These are phyloP conservation scores for Debaryomyces sp. DNA, from an alignment of 1,139 yeast species.

Conservation along the genomic window DNA sequence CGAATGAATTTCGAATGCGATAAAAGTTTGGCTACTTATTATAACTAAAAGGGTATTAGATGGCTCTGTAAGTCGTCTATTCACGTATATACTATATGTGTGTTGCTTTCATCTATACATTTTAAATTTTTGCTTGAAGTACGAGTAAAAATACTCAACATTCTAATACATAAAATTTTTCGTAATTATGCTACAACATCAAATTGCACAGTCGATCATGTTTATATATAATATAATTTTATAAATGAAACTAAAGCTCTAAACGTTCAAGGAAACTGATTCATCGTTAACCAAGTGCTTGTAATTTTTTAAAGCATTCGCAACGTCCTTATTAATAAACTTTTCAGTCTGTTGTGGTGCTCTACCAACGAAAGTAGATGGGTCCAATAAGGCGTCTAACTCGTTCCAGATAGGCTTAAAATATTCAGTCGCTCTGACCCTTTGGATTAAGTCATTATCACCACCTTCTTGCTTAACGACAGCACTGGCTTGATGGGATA, in stretches of 20 bases:
- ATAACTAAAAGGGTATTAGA: too few relatives aligned
- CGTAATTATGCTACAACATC: neutral
- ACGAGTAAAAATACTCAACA: neutral
- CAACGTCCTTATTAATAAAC: conserved; percentile 83
- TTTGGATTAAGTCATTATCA: conserved; percentile 92
- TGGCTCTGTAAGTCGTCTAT: too few relatives aligned
- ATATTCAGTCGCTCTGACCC: conserved; percentile 77
- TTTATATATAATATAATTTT: neutral
- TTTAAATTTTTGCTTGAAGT: neutral
- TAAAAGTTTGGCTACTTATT: too few relatives aligned
- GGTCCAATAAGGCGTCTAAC: conserved; percentile 79
- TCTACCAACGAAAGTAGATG: conserved; percentile 95
- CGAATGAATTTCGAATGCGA: too few relatives aligned
- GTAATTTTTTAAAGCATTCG: conserved; percentile 76
- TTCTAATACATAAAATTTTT: neutral
- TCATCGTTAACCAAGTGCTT: conserved; percentile 61
- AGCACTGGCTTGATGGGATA: conserved; percentile 96
- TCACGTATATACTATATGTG: neutral
- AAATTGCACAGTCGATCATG: neutral
- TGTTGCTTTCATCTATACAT: neutral
- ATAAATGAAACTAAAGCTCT: conserved; percentile 6
- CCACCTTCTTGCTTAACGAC: conserved; percentile 99
- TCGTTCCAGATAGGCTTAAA: conserved; percentile 89
- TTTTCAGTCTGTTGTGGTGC: conserved; percentile 98
- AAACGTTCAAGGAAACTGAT: conserved; percentile 55